Evolutionary conservation across 83 land plant species (phyloP), one percentile per base, ranked within the genome.

Genomic region (Larix sibirica): DNA sequence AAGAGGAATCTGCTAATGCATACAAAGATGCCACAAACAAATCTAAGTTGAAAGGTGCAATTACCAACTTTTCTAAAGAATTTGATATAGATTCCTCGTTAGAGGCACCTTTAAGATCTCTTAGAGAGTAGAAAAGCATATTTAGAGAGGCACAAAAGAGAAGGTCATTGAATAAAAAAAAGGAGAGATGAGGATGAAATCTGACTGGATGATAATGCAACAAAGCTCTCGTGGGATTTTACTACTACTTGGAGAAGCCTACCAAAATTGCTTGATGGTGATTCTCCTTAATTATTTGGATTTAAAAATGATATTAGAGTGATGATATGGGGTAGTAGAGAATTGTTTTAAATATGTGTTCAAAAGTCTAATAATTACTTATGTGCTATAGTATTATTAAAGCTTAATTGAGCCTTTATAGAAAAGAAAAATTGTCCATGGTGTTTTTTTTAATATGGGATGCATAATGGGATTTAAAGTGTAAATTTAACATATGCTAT

Each of bases 1-100:
- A 89, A 66, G 89, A 89, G 59, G 90, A 82, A 76, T 89, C 90
- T 77, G 89, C 90, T 75, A 84, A 71, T 58, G 89, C 86, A 26
- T 89, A 86, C 79, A 84, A 86, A 77, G 86, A 86, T 81, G 90
- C 90, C 31, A 89, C 89, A 12, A 80, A 82, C 56, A 86, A 79
- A 26, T 78, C 71, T 70, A 83, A 86, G 54, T 86, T 89, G 24
- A 78, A 81, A 70, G 73, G 79, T 80, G 90, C 89, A 81, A 84
- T 81, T 77, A 83, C 90, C 3, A 86, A 89, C 79, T 86, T 89
- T 77, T 66, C 70, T 42, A 65, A 88, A 56, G 83, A 77, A 58
- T 58, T 28, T 62, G 86, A 75, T 14, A 54, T 64, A 21, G 77
- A 73, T 23, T 74, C 60, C 18, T 63, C 66, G 56, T 18, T 69